Evolutionary conservation across 768 basidiomycete species (phyloP), one percentile per base, ranked within the genome.

Genomic region (Lactifluus piperatus): DNA sequence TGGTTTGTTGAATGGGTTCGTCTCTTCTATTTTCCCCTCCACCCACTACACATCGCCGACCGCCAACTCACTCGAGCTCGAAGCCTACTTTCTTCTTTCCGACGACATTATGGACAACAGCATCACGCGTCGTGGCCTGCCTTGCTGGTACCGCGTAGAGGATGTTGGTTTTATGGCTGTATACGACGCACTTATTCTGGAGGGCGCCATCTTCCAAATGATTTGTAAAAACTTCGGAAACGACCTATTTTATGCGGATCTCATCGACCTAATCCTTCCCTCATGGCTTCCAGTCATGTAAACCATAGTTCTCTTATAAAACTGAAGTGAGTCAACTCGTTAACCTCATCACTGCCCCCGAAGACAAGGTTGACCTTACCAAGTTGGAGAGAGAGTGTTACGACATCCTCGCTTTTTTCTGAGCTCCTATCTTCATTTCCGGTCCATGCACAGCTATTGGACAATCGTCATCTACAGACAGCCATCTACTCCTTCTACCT

Each of bases 401-500:
- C 45, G 79, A 71, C n/a, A 20, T 41, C 5, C 43, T 16, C 43
- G 1, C 8, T 2, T 24, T 32, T 32, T 3, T 36, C 5, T 51
- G 26, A 48, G 44, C 39, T 30, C 27, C 22, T 27, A 36, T 34
- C 58, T 51, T 52, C 29, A 29, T 24, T 27, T 10, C 26, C n/a
- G n/a, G n/a, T n/a, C 10, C 11, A 20, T 51, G 36, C 14, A 13
- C 68, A 95, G 92, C 70, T 93, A 97, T 70, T 81, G 82, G 60
- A 81, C 91, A 57, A 97, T 98, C 70, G 95, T 97, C 54, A 80
- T 91, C 62, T 97, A 94, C 83, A 99, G 98, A 97, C 95, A 29
- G 91, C 95, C 0, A 95, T 81, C 76, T 99, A 98, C 75, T 97
- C 92, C 30, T 98, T 98, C n/a, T n/a, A n/a, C 81, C 97, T 97